Evolutionary conservation across 768 basidiomycete species (phyloP).

Genomic region (Psilocybe cubensis): DNA sequence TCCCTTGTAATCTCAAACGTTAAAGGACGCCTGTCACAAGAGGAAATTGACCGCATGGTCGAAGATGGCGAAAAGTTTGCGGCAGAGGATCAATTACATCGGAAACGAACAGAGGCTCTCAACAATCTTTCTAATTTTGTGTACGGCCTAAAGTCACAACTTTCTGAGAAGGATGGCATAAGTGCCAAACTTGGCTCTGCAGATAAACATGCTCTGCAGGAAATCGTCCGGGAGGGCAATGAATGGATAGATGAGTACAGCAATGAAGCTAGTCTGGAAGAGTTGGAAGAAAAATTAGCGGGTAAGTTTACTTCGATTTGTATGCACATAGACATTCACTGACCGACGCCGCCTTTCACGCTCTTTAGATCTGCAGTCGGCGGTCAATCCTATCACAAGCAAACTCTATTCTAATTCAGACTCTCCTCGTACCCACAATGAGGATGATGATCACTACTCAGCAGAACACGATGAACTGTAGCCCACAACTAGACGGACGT

Average conservation of each 20-base stretch:
- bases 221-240: constrained; percentile 65
- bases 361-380: constrained; percentile 24
- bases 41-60: constrained; percentile 62
- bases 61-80: constrained; percentile 51
- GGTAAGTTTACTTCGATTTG: constrained; percentile 27
- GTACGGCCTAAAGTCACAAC: constrained; percentile 85
- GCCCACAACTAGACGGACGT: neutral
- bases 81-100: constrained; percentile 29
- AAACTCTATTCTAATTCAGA: constrained; percentile 22
- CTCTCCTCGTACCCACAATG: neutral
- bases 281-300: constrained; percentile 77
- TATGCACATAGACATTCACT: neutral
- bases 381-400: constrained; percentile 28
- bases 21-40: constrained; percentile 58
- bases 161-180: constrained; percentile 76
- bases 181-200: constrained; percentile 64
- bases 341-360: constrained; percentile 6
- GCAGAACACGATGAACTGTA: constrained; percentile 18
- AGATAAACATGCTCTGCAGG: constrained; percentile 64
- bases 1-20: constrained; percentile 72
- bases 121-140: constrained; percentile 81
- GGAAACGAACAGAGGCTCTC: constrained; percentile 79
- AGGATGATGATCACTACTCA: constrained; percentile 4
- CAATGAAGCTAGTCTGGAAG: constrained; percentile 64
- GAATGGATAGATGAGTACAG: constrained; percentile 81